Conservation (phyloP, 2,329 filamentous ascomycete genomes). For the Penicillium thymicola region DNA sequence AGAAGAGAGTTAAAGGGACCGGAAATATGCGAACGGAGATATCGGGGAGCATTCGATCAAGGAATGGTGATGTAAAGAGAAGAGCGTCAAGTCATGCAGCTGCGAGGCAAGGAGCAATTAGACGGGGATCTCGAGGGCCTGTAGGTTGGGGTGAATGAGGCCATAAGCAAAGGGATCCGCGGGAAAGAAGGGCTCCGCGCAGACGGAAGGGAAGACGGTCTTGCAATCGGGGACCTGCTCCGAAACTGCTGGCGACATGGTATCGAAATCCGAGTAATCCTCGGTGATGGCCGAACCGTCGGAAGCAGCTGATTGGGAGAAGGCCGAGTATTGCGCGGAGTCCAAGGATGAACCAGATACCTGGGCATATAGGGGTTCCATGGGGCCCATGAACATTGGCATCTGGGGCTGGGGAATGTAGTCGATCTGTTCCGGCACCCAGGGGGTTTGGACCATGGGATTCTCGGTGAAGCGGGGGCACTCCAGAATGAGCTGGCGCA, state of each 20-base stretch:
- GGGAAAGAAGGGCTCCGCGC: slow-evolving; percentile 30
- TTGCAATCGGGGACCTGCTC: slow-evolving; percentile 32
- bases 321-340: slow-evolving; percentile 36
- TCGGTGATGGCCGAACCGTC: slow-evolving; percentile 41
- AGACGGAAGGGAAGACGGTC: slow-evolving; percentile 28
- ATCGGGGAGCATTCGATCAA: background rate
- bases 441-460: slow-evolving; percentile 33
- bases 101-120: slow-evolving; percentile 2
- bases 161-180: slow-evolving; percentile 22
- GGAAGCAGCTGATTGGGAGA: slow-evolving; percentile 40
- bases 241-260: slow-evolving; percentile 35
- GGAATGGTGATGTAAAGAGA: background rate
- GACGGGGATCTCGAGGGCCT: background rate
- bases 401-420: slow-evolving; percentile 37
- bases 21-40: slow-evolving; percentile 1
- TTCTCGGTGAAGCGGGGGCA: slow-evolving; percentile 68
- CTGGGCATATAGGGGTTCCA: slow-evolving; percentile 35
- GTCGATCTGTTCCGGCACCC: slow-evolving; percentile 38
- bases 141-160: slow-evolving; percentile 28
- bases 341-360: slow-evolving; percentile 37
- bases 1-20: background rate
- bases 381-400: slow-evolving; percentile 32
- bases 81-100: slow-evolving; percentile 7
- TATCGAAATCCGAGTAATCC: slow-evolving; percentile 36
- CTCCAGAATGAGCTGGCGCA: slow-evolving; percentile 70